Conservation (phyloP, 768 basidiomycete genomes). For the Rickenella mellea region DNA sequence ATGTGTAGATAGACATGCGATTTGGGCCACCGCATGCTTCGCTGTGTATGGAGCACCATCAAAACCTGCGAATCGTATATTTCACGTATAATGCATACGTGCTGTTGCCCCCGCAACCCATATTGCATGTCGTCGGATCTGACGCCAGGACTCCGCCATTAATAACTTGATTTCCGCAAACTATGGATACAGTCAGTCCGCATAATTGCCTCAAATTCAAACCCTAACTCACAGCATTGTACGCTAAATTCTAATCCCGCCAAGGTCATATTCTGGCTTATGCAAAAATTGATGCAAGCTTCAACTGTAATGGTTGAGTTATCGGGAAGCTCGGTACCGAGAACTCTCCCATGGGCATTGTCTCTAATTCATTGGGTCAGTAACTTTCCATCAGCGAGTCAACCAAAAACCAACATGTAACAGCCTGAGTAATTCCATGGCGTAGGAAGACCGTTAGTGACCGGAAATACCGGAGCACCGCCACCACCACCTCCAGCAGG, state of each 20-base stretch:
- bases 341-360: slow-evolving; percentile 54
- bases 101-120: slow-evolving; percentile 63
- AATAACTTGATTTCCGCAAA: slow-evolving; percentile 61
- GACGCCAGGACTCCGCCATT: slow-evolving; percentile 45
- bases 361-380: slow-evolving; percentile 26
- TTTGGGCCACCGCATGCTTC: slow-evolving; percentile 68
- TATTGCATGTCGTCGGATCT: slow-evolving; percentile 48
- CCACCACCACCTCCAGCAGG: slow-evolving; percentile 26
- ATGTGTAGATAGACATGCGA: slow-evolving; percentile 60
- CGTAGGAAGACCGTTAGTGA: slow-evolving; percentile 40
- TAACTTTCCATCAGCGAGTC: not conserved
- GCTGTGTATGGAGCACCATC: no score
- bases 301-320: slow-evolving; percentile 42
- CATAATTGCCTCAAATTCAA: slow-evolving; percentile 3
- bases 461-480: slow-evolving; percentile 26
- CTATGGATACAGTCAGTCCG: no score
- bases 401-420: slow-evolving; percentile 35
- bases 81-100: slow-evolving; percentile 30
- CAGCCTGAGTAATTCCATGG: slow-evolving; percentile 57
- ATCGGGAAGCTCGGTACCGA: slow-evolving; percentile 32
- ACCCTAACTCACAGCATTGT: slow-evolving; percentile 35
- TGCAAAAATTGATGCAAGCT: slow-evolving; percentile 53
- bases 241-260: slow-evolving; percentile 60
- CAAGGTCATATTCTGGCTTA: slow-evolving; percentile 43
- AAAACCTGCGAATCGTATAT: no score